Evolutionary conservation across 108 stramenopile genomes (phyloP), one percentile per base, ranked within the genome.

Genomic region (Skeletonema marinoi): DNA sequence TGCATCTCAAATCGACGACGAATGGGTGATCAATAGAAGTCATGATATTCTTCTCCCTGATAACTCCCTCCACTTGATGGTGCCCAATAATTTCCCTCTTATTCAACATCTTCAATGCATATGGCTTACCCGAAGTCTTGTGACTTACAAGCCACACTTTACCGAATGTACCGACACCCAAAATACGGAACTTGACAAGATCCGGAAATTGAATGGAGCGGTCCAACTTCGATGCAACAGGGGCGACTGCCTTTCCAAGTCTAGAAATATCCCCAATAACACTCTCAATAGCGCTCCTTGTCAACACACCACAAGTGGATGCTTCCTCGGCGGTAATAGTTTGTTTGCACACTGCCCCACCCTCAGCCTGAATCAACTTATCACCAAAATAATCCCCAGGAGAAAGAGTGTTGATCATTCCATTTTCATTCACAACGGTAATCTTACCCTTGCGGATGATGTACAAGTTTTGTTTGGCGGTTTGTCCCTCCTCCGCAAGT

Each of bases 121-220:
- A 98, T 8, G 92, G 88, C 17, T 58, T 75, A 14, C 90, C 85
- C 5, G 89, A 85, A 66, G 81, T 85, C 77, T 89, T 94, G 86
- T 98, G 95, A 80, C 94, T 95, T 1, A 98, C 98, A 29, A 99
- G 90, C 97, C 96, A 97, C 3, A 99, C 99, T 65, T 97, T 96
- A 16, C 99, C 99, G 75, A 99, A 99, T 0, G 98, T 98, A 14
- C 99, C 99, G 17, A 97, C 97, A 64, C 99, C 99, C n/a, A 99
- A 76, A 70, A 96, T 97, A 63, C 93, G 80, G 73, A 96, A 87
- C 83, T 92, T 92, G 64, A 93, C 88, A 61, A 96, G 87, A 60
- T 92, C 90, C 63, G 85, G 82, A 64, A 88, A 85, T 7, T 81
- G 71, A 65, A 94, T 88, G 35, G 87, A 69, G 44, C 80, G 82